Base-by-base conservation (phyloP, 148 eudicot species). In the Rhododendron molle region DNA sequence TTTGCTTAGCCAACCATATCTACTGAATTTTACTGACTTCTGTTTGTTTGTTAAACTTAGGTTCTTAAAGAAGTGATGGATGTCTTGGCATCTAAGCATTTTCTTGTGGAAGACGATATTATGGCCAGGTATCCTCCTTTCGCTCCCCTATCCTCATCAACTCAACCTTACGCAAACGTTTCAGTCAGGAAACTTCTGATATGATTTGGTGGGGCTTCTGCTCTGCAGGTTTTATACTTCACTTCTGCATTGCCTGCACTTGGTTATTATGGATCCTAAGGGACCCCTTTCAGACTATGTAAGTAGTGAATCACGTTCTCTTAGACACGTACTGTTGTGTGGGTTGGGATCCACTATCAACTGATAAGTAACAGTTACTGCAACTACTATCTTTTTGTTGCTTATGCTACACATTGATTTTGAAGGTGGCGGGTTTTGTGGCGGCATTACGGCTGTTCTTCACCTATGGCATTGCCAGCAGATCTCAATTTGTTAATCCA, bases 351-450 rank as follows among this genome's bases (percentile, higher is more conserved):
- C 44, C 50, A 38, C 28, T 81, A 43, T 79, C 44, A 71, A 40
- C 20, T 81, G 23, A 30, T 69, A 20, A 26, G 28, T 26, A 21
- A 65, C 50, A 86, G 15, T 72, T 49, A 54, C 11, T 86, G 80
- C 78, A 32, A 52, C 40, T 47, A 14, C 7, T 30, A 81, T 78
- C 54, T n/a, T n/a, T 5, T 85, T 79, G 34, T 47, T 76, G 43
- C 83, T 36, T 74, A 28, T 77, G 74, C 60, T 36, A 52, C 49
- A 32, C 65, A 49, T 78, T 60, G 79, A 50, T 78, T 85, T 88
- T 88, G 88, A 91, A 96, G 99, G 93, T 96, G 88, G 92, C 98
- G 18, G 95, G 98, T 89, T 90, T 95, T 91, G 92, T 94, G 20
- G 98, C 95, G 34, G 91, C 93, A 72, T 84, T 97, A 78, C 89